Evolutionary conservation across 2,329 filamentous ascomycete species (phyloP).

Genomic region (Cucurbitaria berberidis): DNA sequence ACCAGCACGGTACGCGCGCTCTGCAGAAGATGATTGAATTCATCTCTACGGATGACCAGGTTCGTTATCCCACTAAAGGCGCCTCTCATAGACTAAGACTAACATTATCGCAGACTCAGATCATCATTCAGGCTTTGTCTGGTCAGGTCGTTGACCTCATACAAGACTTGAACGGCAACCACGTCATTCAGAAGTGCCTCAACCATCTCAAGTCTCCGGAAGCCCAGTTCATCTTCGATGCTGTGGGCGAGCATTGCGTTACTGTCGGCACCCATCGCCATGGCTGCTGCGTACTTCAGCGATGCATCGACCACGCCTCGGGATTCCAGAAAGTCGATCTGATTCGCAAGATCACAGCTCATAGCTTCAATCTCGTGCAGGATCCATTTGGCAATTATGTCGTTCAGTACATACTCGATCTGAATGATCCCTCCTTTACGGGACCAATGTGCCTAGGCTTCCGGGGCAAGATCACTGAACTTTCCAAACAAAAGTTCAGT

Average conservation of each 20-base stretch:
- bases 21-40: conserved; percentile 99
- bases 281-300: conserved; percentile 96
- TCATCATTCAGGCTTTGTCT: conserved; percentile 84
- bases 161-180: conserved; percentile 96
- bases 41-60: conserved; percentile 82
- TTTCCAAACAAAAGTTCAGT: conserved; percentile 97
- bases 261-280: conserved; percentile 96
- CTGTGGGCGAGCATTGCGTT: conserved; percentile 84
- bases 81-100: conserved; percentile 6
- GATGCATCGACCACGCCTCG: conserved; percentile 96
- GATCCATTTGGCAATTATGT: conserved; percentile 99
- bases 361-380: conserved; percentile 88
- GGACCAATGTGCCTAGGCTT: conserved; percentile 87
- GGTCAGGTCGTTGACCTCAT: conserved; percentile 91
- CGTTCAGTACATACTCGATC: conserved; percentile 95
- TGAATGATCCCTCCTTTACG: conserved; percentile 86
- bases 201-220: conserved; percentile 87
- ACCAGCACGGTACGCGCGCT: conserved; percentile 95
- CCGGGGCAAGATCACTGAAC: conserved; percentile 69
- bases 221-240: conserved; percentile 96
- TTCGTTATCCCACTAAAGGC: conserved; percentile 19
- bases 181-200: conserved; percentile 98
- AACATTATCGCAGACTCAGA: conserved; percentile 62
- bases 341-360: conserved; percentile 83
- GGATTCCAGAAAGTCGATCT: conserved; percentile 87